phyloP scores from a whole-genome alignment of 208 protist species.

The Acanthamoeba royreba region DNA sequence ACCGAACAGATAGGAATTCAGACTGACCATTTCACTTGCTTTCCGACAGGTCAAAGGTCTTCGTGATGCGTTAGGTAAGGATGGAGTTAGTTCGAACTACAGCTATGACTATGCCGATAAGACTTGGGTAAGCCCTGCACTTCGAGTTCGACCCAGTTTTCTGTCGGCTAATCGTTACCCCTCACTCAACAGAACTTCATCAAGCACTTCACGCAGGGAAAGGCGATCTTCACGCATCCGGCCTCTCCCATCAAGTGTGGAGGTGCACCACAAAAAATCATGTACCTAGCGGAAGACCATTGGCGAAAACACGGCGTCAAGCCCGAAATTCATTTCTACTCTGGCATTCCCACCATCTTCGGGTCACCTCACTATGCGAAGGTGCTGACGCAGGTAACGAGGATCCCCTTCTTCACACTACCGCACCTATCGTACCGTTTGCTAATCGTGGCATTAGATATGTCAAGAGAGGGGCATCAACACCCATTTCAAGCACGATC shows the following conservation, averaged over 20 bases:
- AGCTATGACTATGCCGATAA: conserved; percentile 55
- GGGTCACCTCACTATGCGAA: background rate
- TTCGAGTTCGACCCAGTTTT: too few species aligned
- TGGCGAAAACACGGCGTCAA: conserved; percentile 39
- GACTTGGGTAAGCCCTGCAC: conserved; percentile 25
- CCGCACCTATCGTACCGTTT: conserved; percentile 38
- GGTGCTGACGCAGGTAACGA: background rate
- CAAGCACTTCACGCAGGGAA: conserved; percentile 49
- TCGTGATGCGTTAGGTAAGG: conserved; percentile 62
- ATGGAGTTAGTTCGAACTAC: conserved; percentile 70
- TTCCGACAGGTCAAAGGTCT: conserved; percentile 48
- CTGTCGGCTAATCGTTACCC: too few species aligned
- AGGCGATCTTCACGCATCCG: conserved; percentile 70
- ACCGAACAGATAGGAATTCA: background rate
- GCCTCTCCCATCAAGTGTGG: conserved; percentile 69
- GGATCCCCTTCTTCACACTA: background rate
- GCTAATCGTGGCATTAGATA: conserved; percentile 13
- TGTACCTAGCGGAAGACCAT: conserved; percentile 68
- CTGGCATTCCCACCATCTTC: conserved; percentile 58
- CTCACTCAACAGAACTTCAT: conserved; percentile 6
- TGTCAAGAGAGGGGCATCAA: conserved; percentile 46
- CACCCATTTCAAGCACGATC: conserved; percentile 47
- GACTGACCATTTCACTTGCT: background rate
- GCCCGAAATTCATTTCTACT: conserved; percentile 53
- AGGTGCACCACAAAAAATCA: conserved; percentile 74